Percentiles rank a stretch among this genome's conserved stretches.
Evolutionary conservation across 495 filamentous ascomycete genomes (phyloP).

Genomic region (Aspergillus conjunctus): DNA sequence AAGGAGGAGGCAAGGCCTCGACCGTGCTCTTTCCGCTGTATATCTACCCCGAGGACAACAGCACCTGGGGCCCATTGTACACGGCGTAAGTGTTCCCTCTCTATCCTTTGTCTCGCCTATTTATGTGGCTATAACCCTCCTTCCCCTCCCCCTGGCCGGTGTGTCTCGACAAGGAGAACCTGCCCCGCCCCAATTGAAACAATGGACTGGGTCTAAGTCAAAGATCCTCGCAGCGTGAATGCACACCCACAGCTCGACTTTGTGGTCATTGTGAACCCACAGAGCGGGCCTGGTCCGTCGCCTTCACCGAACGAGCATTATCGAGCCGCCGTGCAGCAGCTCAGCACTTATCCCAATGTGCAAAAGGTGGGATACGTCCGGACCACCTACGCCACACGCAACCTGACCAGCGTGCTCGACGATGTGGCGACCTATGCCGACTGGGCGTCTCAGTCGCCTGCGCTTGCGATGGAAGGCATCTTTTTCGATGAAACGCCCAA

Average conservation of each 20-base stretch:
- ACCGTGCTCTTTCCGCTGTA: constrained; percentile 55
- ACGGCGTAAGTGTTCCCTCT: constrained; percentile 22
- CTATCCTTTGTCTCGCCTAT: neutral
- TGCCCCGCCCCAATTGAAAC: neutral
- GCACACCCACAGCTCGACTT: constrained; percentile 39
- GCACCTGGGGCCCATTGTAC: constrained; percentile 48
- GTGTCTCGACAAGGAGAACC: neutral
- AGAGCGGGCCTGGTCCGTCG: constrained; percentile 45
- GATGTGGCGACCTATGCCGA: constrained; percentile 45
- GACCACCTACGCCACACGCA: constrained; percentile 36
- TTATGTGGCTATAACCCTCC: neutral
- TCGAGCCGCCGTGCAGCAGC: constrained; percentile 35
- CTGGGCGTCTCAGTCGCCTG: constrained; percentile 38
- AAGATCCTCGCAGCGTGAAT: constrained; percentile 26
- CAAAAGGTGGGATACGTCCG: constrained; percentile 52
- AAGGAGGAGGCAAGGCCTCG: constrained; percentile 23
- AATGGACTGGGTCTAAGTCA: neutral
- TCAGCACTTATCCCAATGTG: constrained; percentile 48
- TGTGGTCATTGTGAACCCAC: constrained; percentile 51
- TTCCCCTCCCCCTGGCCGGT: neutral
- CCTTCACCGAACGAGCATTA: constrained; percentile 34
- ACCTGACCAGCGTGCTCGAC: constrained; percentile 31
- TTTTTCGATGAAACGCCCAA: constrained; percentile 52
- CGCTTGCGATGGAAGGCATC: constrained; percentile 45
- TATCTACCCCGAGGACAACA: constrained; percentile 42